These are phyloP conservation scores for Podospora australis DNA, from an alignment of 495 filamentous ascomycete genomes.

Conservation along the genomic window DNA sequence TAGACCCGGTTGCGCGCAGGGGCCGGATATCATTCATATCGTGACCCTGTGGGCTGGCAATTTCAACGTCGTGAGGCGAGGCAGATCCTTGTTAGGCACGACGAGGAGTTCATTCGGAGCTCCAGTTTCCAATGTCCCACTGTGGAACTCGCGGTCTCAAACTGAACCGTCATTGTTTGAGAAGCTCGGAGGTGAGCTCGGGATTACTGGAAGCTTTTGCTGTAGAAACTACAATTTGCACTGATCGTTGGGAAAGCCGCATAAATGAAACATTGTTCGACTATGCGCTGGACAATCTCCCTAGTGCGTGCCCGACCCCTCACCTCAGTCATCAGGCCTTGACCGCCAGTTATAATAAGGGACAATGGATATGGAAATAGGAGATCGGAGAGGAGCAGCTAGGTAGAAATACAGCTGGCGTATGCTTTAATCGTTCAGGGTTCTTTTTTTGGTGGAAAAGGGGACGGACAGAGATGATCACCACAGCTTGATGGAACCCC, in stretches of 20 bases:
- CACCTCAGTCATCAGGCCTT: neutral
- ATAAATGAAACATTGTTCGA: slow-evolving; percentile 20
- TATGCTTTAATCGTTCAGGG: too few relatives aligned
- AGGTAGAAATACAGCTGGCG: too few relatives aligned
- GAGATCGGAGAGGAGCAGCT: too few relatives aligned
- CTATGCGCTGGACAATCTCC: slow-evolving; percentile 6
- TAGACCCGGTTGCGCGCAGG: too few relatives aligned
- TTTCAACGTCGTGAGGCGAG: neutral
- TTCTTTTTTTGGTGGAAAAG: too few relatives aligned
- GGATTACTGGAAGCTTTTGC: neutral
- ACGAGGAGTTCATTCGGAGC: too few relatives aligned
- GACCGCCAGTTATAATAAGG: neutral
- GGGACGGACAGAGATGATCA: neutral
- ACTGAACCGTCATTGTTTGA: neutral
- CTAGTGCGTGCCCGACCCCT: neutral
- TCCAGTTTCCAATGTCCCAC: too few relatives aligned
- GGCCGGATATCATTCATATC: neutral
- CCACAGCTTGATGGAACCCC: too few relatives aligned
- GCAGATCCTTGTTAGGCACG: neutral
- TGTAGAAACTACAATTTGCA: too few relatives aligned
- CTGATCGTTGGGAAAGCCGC: slow-evolving; percentile 15
- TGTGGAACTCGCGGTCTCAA: neutral
- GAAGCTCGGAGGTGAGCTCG: neutral
- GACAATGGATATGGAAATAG: neutral
- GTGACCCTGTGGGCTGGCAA: neutral